These are phyloP conservation scores for Allantophomopsis cytisporea DNA, from an alignment of 2,329 filamentous ascomycete genomes.

Conservation along the genomic window DNA sequence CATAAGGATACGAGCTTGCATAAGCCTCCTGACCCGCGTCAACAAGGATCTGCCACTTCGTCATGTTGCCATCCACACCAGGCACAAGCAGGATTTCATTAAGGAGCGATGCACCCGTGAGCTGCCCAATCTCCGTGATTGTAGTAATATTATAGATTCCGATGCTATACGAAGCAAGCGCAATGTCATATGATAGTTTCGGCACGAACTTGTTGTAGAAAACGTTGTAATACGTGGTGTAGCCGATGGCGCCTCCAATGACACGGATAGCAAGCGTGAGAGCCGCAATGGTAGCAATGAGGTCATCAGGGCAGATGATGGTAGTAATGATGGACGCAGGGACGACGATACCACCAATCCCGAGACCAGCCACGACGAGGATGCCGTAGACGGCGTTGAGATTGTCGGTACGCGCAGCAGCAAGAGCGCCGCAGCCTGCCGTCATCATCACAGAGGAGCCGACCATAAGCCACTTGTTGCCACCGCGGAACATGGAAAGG, in stretches of 20 bases:
- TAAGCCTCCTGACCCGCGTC: slow-evolving; percentile 40
- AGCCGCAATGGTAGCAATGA: slow-evolving; percentile 53
- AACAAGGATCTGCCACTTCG: slow-evolving; percentile 36
- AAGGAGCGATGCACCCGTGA: slow-evolving; percentile 38
- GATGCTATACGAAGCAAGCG: slow-evolving; percentile 6
- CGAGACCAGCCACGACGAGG: slow-evolving; percentile 43
- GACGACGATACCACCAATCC: slow-evolving; percentile 52
- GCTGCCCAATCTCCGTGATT: slow-evolving; percentile 33
- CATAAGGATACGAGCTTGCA: slow-evolving; percentile 42
- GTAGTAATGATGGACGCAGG: slow-evolving; percentile 51
- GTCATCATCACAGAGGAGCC: slow-evolving; percentile 48
- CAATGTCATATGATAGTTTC: slow-evolving; percentile 6
- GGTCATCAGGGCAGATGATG: slow-evolving; percentile 52
- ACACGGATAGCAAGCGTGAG: slow-evolving; percentile 52
- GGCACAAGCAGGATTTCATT: slow-evolving; percentile 31
- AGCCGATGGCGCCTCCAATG: slow-evolving; percentile 51
- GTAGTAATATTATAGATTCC: slow-evolving; percentile 19
- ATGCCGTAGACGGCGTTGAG: slow-evolving; percentile 38
- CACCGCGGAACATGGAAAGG: slow-evolving; percentile 38
- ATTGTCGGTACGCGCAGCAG: slow-evolving; percentile 34
- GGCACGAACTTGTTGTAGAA: slow-evolving; percentile 24
- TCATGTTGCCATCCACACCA: slow-evolving; percentile 35
- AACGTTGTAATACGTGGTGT: slow-evolving; percentile 37
- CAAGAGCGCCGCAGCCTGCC: slow-evolving; percentile 41
- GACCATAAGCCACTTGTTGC: slow-evolving; percentile 43